These are phyloP conservation scores for Echria macrotheca DNA, from an alignment of 495 filamentous ascomycete species.

Conservation along the genomic window DNA sequence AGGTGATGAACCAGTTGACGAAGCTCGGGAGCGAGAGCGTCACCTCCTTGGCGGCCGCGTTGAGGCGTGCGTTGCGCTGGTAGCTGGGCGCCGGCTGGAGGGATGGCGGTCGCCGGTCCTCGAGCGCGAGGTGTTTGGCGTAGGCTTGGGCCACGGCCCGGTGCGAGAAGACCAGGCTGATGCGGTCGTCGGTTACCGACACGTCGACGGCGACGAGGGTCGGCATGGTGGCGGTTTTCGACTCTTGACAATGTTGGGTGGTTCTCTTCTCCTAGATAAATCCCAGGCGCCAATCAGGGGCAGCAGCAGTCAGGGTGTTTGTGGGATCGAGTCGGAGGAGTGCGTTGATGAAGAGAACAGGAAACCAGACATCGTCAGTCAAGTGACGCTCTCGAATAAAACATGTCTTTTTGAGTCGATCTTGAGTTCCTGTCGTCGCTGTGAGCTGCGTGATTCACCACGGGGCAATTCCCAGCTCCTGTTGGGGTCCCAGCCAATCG, in stretches of 20 bases:
- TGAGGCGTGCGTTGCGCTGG: constrained; percentile 16
- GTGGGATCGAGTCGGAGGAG: neutral
- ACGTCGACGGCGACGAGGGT: constrained; percentile 28
- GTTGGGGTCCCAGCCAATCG: constrained; percentile 21
- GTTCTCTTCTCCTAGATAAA: no score
- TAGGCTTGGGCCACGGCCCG: constrained; percentile 26
- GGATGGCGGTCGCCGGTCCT: constrained; percentile 16
- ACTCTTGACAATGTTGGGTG: neutral
- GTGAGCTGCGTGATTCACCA: neutral
- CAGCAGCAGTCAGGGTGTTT: neutral
- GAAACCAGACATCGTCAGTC: no score
- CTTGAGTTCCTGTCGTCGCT: neutral
- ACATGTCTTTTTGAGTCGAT: no score
- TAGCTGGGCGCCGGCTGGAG: constrained; percentile 17
- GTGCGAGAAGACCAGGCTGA: constrained; percentile 29
- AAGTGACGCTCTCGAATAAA: no score
- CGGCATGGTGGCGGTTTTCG: constrained; percentile 16
- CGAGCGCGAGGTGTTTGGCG: constrained; percentile 22
- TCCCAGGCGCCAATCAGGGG: no score
- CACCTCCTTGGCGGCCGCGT: constrained; percentile 22
- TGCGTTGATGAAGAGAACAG: no score
- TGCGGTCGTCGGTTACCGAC: constrained; percentile 24
- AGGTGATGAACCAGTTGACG: constrained; percentile 34
- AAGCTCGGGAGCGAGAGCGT: constrained; percentile 23
- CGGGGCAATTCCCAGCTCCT: constrained; percentile 1